phyloP scores from a whole-genome alignment of 495 filamentous ascomycete genomes.

The Chaetomium fimeti region DNA sequence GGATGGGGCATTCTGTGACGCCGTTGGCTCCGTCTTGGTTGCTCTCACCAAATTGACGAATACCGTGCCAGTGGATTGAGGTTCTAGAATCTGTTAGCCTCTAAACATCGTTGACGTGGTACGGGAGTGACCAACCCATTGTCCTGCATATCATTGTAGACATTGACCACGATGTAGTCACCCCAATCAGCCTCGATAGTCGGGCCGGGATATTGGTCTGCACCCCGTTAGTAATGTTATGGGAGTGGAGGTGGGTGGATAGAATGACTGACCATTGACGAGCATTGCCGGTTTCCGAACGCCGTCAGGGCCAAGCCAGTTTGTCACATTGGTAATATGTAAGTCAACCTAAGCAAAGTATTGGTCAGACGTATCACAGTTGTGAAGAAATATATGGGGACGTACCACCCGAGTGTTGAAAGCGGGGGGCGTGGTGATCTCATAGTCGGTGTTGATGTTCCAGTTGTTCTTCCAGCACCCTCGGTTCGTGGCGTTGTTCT shows the following conservation, averaged over 20 bases:
- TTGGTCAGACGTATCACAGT: neutral
- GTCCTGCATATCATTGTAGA: constrained; percentile 52
- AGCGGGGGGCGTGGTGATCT: constrained; percentile 30
- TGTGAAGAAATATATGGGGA: neutral
- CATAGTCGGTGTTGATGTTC: constrained; percentile 39
- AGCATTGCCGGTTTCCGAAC: constrained; percentile 44
- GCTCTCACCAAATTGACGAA: constrained; percentile 37
- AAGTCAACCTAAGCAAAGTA: constrained; percentile 33
- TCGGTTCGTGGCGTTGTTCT: constrained; percentile 37
- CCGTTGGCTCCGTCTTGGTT: constrained; percentile 47
- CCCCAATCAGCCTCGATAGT: constrained; percentile 52
- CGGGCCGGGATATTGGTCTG: constrained; percentile 33
- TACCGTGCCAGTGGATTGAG: constrained; percentile 57
- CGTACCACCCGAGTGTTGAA: constrained; percentile 36
- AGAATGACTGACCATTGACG: constrained; percentile 39
- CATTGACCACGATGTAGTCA: constrained; percentile 55
- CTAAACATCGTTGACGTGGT: too few species aligned
- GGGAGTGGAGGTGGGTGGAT: neutral
- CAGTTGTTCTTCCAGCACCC: constrained; percentile 38
- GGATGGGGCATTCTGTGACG: constrained; percentile 51
- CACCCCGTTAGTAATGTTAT: neutral
- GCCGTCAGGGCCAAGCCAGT: constrained; percentile 48
- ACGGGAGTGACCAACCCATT: constrained; percentile 34
- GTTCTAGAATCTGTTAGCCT: constrained; percentile 23
- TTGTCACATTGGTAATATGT: constrained; percentile 38